Conservation (phyloP, 2,329 filamentous ascomycete genomes). For the Ploettnerulaceae sp. region DNA sequence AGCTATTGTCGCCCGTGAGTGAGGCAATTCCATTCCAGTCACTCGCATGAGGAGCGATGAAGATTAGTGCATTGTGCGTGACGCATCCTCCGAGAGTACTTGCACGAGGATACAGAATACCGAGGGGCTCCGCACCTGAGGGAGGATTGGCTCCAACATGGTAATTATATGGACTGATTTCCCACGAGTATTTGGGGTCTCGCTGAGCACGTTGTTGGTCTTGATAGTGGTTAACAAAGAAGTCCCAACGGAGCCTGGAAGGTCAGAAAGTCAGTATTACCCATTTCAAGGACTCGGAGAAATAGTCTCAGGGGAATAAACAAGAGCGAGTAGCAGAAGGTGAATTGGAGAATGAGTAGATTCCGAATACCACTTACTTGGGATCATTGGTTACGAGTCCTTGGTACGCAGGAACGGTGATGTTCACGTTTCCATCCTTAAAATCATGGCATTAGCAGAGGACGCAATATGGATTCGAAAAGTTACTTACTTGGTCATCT, state of each 20-base stretch:
- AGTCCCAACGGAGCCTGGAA: constrained; percentile 47
- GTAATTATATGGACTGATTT: constrained; percentile 23
- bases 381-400: constrained; percentile 43
- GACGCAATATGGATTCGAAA: constrained; percentile 11
- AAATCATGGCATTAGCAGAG: not conserved
- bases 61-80: constrained; percentile 27
- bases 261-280: not conserved
- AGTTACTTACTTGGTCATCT: constrained; percentile 41
- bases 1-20: constrained; percentile 27
- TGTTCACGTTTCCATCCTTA: constrained; percentile 23
- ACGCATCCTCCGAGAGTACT: constrained; percentile 32
- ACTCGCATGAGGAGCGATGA: constrained; percentile 19
- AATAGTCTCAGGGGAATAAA: no score
- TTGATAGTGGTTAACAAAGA: constrained; percentile 30
- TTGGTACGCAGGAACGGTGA: constrained; percentile 42
- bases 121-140: constrained; percentile 22
- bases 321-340: no score
- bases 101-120: constrained; percentile 32
- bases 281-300: not conserved
- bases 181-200: constrained; percentile 33
- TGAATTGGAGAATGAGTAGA: no score
- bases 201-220: constrained; percentile 13
- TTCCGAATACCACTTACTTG: no score
- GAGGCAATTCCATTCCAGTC: constrained; percentile 24
- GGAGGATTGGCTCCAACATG: constrained; percentile 29